Percentiles rank a stretch among this genome's conserved stretches.
These are phyloP conservation scores for Naganishia antarctica DNA, from an alignment of 768 basidiomycete species.

Conservation along the genomic window DNA sequence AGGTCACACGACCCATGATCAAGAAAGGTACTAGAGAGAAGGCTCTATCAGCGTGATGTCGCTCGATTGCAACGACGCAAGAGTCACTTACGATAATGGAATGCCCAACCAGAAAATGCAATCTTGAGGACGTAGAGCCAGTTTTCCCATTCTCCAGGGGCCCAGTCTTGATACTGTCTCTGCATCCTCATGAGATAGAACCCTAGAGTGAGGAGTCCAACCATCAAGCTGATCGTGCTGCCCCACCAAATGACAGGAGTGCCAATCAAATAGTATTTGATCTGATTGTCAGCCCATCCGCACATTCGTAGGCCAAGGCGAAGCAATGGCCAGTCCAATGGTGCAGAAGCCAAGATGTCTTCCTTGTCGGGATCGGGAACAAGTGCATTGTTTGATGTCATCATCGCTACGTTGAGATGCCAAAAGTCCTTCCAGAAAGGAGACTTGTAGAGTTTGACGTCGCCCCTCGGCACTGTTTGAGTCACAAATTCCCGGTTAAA, in stretches of 20 bases:
- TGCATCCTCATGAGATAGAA: slow-evolving; percentile 77
- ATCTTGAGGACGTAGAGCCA: slow-evolving; percentile 89
- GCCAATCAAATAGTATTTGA: slow-evolving; percentile 89
- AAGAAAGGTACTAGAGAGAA: slow-evolving; percentile 74
- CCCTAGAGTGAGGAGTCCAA: slow-evolving; percentile 56
- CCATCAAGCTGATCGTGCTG: slow-evolving; percentile 61
- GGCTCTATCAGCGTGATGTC: not conserved
- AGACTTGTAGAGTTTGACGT: slow-evolving; percentile 76
- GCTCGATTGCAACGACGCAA: not conserved
- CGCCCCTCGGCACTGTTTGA: slow-evolving; percentile 70
- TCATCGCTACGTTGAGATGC: slow-evolving; percentile 99
- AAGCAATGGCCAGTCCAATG: slow-evolving; percentile 89
- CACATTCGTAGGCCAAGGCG: slow-evolving; percentile 91
- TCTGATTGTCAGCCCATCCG: slow-evolving; percentile 80
- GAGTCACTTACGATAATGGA: slow-evolving; percentile 71
- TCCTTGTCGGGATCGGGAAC: slow-evolving; percentile 97
- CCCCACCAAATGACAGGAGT: slow-evolving; percentile 94
- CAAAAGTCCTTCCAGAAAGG: slow-evolving; percentile 96
- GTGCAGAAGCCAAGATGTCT: slow-evolving; percentile 89
- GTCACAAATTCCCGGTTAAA: slow-evolving; percentile 1
- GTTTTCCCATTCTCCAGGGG: slow-evolving; percentile 89
- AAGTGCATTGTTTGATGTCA: slow-evolving; percentile 98
- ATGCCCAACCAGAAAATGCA: slow-evolving; percentile 81
- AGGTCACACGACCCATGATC: slow-evolving; percentile 91
- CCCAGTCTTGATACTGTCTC: slow-evolving; percentile 86